phyloP scores from a whole-genome alignment of 1,284 basidiomycete genomes.

The Psilocybe mexicana region DNA sequence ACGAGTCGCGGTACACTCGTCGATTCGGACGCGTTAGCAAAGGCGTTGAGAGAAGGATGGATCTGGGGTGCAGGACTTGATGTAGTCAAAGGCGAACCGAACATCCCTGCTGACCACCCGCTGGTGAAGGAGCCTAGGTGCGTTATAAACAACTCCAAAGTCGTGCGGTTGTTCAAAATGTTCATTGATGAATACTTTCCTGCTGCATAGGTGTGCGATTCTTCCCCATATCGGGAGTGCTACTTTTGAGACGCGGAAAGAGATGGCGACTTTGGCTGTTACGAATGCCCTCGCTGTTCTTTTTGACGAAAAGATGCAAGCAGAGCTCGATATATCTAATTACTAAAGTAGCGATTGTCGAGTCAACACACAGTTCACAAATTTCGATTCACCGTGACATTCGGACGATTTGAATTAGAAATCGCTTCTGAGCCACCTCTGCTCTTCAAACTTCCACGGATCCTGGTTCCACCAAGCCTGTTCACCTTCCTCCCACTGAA shows the following conservation, averaged over 20 bases:
- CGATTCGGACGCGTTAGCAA: conserved; percentile 85
- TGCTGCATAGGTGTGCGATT: conserved; percentile 61
- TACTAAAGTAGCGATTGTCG: background rate
- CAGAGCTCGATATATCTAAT: conserved; percentile 12
- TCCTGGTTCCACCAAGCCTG: too few species aligned
- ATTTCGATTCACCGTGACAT: too few species aligned
- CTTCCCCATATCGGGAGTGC: conserved; percentile 92
- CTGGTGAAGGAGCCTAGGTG: conserved; percentile 77
- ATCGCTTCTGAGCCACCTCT: too few species aligned
- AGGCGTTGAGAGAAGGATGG: conserved; percentile 73
- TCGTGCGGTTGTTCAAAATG: background rate
- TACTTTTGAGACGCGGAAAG: conserved; percentile 80
- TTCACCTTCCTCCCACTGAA: too few species aligned
- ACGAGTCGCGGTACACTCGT: conserved; percentile 81
- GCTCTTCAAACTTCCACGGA: too few species aligned
- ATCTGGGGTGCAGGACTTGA: conserved; percentile 94
- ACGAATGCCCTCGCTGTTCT: conserved; percentile 64
- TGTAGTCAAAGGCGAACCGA: conserved; percentile 92
- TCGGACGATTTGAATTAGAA: too few species aligned
- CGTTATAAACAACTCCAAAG: conserved; percentile 23
- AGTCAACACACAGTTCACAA: too few species aligned
- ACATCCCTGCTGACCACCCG: conserved; percentile 73
- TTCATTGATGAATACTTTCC: background rate
- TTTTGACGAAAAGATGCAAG: conserved; percentile 52
- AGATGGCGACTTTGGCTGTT: conserved; percentile 78